Percentiles rank a stretch among this genome's conserved stretches.
Evolutionary conservation across 2,329 filamentous ascomycete genomes (phyloP).

Genomic region (Mycosphaerella sp.): DNA sequence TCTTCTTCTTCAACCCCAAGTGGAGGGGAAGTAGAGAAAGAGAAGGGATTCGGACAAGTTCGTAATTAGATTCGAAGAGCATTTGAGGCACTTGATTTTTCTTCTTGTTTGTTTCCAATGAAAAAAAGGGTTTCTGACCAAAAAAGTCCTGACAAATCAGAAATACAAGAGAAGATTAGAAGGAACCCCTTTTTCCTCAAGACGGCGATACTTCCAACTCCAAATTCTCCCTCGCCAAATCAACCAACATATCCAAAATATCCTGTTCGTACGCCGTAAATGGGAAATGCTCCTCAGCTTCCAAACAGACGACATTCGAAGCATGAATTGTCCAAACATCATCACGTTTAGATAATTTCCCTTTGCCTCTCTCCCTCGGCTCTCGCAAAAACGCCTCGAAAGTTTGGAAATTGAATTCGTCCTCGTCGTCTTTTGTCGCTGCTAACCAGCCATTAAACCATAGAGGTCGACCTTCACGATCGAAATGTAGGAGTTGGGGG

Average conservation of each 20-base stretch:
- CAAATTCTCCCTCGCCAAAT: conserved; percentile 16
- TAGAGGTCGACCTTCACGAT: conserved; percentile 35
- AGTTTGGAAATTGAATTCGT: conserved; percentile 29
- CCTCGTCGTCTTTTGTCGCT: conserved; percentile 38
- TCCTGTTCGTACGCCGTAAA: conserved; percentile 27
- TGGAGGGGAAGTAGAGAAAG: too few relatives aligned
- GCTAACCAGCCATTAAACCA: conserved; percentile 47
- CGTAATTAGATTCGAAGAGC: too few relatives aligned
- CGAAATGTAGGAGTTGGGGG: conserved; percentile 43
- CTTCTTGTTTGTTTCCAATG: too few relatives aligned
- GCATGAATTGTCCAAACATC: conserved; percentile 33
- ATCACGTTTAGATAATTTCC: conserved; percentile 1
- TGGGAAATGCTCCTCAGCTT: conserved; percentile 24
- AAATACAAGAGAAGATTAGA: too few relatives aligned
- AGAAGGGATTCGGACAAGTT: too few relatives aligned
- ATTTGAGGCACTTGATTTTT: too few relatives aligned
- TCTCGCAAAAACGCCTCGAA: conserved; percentile 36
- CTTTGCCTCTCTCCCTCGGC: conserved; percentile 19
- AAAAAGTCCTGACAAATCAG: too few relatives aligned
- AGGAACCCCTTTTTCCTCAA: too few relatives aligned
- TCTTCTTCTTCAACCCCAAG: not conserved
- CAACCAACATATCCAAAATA: conserved; percentile 31
- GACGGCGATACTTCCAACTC: not conserved
- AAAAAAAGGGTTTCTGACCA: too few relatives aligned
- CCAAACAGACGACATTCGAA: conserved; percentile 36